Base-by-base conservation (phyloP, 345 rosid species). In the Sonneratia alba region DNA sequence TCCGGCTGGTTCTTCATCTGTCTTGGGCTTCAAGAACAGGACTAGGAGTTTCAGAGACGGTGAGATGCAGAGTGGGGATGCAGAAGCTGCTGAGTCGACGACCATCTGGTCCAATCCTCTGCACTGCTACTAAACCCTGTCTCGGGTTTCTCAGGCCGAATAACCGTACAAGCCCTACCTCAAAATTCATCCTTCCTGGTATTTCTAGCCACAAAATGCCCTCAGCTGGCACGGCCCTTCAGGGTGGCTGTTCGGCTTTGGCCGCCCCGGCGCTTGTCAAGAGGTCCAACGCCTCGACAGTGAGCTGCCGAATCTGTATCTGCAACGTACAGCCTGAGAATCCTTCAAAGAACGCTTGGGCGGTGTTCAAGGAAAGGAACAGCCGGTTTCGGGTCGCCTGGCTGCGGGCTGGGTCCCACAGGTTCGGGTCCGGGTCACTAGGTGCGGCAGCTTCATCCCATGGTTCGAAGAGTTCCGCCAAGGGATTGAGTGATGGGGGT, bases 271-370 rank as follows among this genome's bases (percentile, higher is more conserved):
- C 55, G 51, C 32, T 73, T 19, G 72, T 62, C 34, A 79, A 48
- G 49, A 75, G 62, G 40, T 69, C 76, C 68, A 36, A 40, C 9
- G 16, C 51, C 16, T 51, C 45, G 45, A 34, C 56, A 24, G 22
- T 51, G 66, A 55, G 71, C 59, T 76, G 76, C 68, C 13, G 76
- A 19, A 6, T 71, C 71, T 77, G 77, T 75, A 84, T 79, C 14
- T 82, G 86, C 63, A 57, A 79, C 13, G 59, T 75, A 9, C 74
- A 71, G 71, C 24, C 70, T 27, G 63, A 71, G 38, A 72, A 73
- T 67, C 81, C 80, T 8, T 75, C 59, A 7, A 77, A 89, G 73
- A 68, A 45, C 36, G 84, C 87, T 38, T 87, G 91, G 95, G 57
- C 55, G 8, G 74, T 65, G 69, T 43, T 65, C 70, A 75, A 53